A percentile compares a stretch with the other conserved stretches of the same genome.
Conservation (phyloP, 2,329 filamentous ascomycete genomes). For the Emmonsia crescens region DNA sequence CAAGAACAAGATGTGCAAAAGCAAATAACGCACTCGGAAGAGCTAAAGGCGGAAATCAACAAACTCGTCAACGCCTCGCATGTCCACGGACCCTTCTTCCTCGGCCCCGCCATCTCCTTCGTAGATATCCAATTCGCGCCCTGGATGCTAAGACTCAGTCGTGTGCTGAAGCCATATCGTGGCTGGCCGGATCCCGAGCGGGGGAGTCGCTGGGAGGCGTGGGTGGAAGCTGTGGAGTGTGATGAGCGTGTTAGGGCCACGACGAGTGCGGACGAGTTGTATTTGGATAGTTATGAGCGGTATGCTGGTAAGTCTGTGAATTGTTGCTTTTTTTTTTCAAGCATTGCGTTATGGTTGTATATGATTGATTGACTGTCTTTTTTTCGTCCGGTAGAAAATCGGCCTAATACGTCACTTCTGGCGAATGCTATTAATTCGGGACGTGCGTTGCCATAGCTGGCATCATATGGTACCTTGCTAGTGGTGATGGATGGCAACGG, state of each 20-base stretch:
- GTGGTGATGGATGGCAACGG: neutral
- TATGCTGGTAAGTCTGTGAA: constrained; percentile 41
- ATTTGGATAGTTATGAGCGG: constrained; percentile 56
- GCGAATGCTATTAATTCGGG: constrained; percentile 51
- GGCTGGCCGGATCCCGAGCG: constrained; percentile 55
- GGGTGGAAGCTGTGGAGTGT: constrained; percentile 59
- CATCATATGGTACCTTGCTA: neutral
- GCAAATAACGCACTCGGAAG: constrained; percentile 48
- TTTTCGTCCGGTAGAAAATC: constrained; percentile 39
- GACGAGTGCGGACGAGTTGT: constrained; percentile 54
- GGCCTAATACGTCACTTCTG: constrained; percentile 47
- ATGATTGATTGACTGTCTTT: constrained; percentile 6
- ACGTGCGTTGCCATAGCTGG: constrained; percentile 39
- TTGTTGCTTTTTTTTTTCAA: neutral
- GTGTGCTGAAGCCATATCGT: constrained; percentile 53
- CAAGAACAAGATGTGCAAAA: constrained; percentile 51
- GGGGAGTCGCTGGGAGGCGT: constrained; percentile 55
- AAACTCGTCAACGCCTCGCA: constrained; percentile 49
- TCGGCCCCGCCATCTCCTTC: constrained; percentile 46
- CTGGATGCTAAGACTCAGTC: constrained; percentile 59
- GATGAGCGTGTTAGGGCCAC: constrained; percentile 55
- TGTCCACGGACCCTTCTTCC: constrained; percentile 58
- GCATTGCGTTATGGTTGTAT: neutral
- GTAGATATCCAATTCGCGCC: constrained; percentile 69
- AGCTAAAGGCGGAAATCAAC: constrained; percentile 55